phyloP scores from a whole-genome alignment of 352 stramenopile genomes.

The Phytophthora sojae region DNA sequence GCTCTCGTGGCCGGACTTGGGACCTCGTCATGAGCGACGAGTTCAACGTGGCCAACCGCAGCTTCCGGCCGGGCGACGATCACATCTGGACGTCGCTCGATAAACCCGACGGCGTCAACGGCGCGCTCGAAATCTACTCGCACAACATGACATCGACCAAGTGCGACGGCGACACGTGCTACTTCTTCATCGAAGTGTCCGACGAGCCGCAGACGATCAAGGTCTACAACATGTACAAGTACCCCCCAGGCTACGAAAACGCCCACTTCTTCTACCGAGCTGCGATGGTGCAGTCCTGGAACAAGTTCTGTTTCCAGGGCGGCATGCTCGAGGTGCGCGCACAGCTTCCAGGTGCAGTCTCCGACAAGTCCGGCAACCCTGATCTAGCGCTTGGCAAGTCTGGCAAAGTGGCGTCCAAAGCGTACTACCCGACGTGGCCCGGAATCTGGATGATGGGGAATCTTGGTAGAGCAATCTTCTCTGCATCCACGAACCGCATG shows the following conservation, averaged over 20 bases:
- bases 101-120: slow-evolving; percentile 95
- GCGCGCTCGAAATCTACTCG: slow-evolving; percentile 94
- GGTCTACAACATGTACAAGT: slow-evolving; percentile 67
- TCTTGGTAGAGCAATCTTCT: slow-evolving; percentile 93
- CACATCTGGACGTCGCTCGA: slow-evolving; percentile 94
- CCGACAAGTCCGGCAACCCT: slow-evolving; percentile 54
- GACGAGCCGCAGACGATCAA: slow-evolving; percentile 53
- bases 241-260: slow-evolving; percentile 55
- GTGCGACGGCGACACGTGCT: slow-evolving; percentile 63
- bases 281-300: slow-evolving; percentile 92
- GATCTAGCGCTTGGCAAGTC: slow-evolving; percentile 45
- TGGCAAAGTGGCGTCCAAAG: slow-evolving; percentile 61
- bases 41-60: slow-evolving; percentile 90
- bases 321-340: slow-evolving; percentile 91
- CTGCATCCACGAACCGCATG: slow-evolving; percentile 89
- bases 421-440: slow-evolving; percentile 84
- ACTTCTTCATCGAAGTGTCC: slow-evolving; percentile 63
- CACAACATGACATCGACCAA: slow-evolving; percentile 80
- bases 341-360: slow-evolving; percentile 88
- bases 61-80: slow-evolving; percentile 92
- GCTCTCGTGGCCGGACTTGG: slow-evolving; percentile 71
- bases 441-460: slow-evolving; percentile 96
- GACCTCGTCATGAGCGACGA: slow-evolving; percentile 94
- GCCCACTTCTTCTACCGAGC: slow-evolving; percentile 58
- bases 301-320: slow-evolving; percentile 94